These are phyloP conservation scores for Neopestalotiopsis sp. DNA, from an alignment of 2,329 filamentous ascomycete genomes.

Conservation along the genomic window DNA sequence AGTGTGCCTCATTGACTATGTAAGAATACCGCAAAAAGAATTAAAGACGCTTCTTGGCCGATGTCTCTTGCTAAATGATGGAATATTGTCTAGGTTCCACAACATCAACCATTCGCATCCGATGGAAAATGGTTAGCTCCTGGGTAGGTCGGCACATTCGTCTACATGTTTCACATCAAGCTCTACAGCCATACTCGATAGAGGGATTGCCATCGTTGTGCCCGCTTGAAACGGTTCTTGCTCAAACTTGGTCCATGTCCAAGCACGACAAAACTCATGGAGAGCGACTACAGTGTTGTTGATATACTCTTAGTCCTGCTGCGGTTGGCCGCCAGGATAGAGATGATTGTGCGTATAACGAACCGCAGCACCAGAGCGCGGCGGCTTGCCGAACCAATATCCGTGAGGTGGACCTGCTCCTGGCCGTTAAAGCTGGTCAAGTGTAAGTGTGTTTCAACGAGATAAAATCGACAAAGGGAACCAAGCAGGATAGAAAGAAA, in stretches of 20 bases:
- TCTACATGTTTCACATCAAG: not conserved
- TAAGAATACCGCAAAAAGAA: not conserved
- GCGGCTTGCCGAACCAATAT: not conserved
- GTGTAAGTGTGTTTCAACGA: not conserved
- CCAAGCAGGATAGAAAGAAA: not conserved
- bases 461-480: not conserved
- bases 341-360: not conserved
- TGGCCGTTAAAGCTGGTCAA: not conserved
- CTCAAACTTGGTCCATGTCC: no score
- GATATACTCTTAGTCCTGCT: not conserved
- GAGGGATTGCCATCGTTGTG: no score
- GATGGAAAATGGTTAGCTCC: not conserved
- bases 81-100: not conserved
- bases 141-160: not conserved
- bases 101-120: not conserved
- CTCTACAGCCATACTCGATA: not conserved
- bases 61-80: not conserved
- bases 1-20: not conserved
- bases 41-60: not conserved
- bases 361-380: not conserved
- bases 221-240: no score
- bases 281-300: no score
- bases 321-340: not conserved
- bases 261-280: no score
- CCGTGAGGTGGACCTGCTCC: not conserved